Evolutionary conservation across 208 protist genomes (phyloP), one percentile per base, ranked within the genome.

Genomic region (Acanthamoeba castellanii): DNA sequence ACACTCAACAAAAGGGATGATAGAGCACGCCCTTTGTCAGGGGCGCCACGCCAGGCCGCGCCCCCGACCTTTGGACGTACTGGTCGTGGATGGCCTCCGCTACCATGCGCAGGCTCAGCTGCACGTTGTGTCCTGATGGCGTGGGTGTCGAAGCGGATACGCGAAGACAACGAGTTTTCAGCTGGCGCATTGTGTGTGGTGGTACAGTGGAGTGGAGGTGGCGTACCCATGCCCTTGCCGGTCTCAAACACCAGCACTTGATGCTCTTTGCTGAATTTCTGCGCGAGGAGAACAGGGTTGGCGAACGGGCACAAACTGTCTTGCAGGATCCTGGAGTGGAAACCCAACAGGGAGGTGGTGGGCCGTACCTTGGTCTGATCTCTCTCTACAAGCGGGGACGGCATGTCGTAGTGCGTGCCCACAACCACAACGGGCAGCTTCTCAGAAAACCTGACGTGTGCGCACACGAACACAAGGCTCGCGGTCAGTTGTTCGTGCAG

Each of bases 21-120:
- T 93, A 93, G 34, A 81, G 88, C 18, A 72, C 34, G 22, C 68
- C 50, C 45, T 93, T 93, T 1, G 61, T 93, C 13, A 93, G 32
- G 8, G 88, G 88, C 88, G 59, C 27, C 34, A 78, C 47, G n/a
- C 88, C 88, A 11, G 88, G 88, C 61, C 76, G 59, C n/a, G 68
- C 27, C 4, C 61, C 61, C 8, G 88, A 59, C 32, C n/a, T 70
- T 22, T 72, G 64, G 20, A 72, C 55, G 88, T 93, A 93, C 37
- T 93, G 88, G 59, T 93, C 64, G 27, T 93, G 68, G 27, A 93
- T 76, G 55, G 59, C 88, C 88, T 93, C 88, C 27, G 64, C 61
- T 59, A 93, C 68, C 64, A 93, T 72, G 13, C 88, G 88, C 27
- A 93, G 9, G 45, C 61, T 59, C 88, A 93, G 59, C 22, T 93